A percentile compares a stretch with the other conserved stretches of the same genome.
phyloP scores from a whole-genome alignment of 768 basidiomycete species.

The Baorangia bicolor region DNA sequence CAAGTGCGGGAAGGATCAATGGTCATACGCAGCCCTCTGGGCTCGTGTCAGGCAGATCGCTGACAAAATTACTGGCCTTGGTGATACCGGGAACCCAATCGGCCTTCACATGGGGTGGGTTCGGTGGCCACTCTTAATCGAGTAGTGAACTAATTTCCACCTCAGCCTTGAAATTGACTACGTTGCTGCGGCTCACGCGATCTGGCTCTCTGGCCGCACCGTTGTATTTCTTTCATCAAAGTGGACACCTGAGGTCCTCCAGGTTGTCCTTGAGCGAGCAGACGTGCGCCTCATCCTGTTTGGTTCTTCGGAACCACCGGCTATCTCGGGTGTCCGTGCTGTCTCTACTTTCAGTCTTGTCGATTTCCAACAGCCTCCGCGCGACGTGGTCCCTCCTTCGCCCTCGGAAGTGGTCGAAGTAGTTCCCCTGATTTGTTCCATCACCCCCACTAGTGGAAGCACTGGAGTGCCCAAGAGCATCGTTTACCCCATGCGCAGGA shows the following conservation, averaged over 20 bases:
- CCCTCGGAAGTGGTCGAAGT: slow-evolving; percentile 18
- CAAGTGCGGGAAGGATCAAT: too few relatives aligned
- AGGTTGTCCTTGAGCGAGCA: slow-evolving; percentile 22
- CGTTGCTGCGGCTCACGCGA: slow-evolving; percentile 29
- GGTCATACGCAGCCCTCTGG: slow-evolving; percentile 35
- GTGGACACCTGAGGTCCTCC: slow-evolving; percentile 30
- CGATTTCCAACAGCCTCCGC: slow-evolving; percentile 6
- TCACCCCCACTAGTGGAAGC: slow-evolving; percentile 31
- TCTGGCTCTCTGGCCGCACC: slow-evolving; percentile 27
- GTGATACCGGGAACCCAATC: slow-evolving; percentile 16
- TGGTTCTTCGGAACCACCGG: slow-evolving; percentile 15
- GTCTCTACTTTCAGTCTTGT: slow-evolving; percentile 22
- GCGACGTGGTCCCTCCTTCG: slow-evolving; percentile 11
- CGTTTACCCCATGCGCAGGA: slow-evolving; percentile 30
- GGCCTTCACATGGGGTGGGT: slow-evolving; percentile 30
- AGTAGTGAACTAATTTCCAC: not conserved
- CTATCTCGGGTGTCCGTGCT: slow-evolving; percentile 6
- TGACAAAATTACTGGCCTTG: slow-evolving; percentile 18
- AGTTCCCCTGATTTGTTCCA: slow-evolving; percentile 27
- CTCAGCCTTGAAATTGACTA: slow-evolving; percentile 30
- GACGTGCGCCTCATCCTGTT: slow-evolving; percentile 23
- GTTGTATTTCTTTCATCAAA: slow-evolving; percentile 29
- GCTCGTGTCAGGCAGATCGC: slow-evolving; percentile 29
- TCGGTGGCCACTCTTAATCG: not conserved
- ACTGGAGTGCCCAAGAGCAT: slow-evolving; percentile 34